phyloP scores from a whole-genome alignment of 257 asterid species.

The Petrea volubilis region DNA sequence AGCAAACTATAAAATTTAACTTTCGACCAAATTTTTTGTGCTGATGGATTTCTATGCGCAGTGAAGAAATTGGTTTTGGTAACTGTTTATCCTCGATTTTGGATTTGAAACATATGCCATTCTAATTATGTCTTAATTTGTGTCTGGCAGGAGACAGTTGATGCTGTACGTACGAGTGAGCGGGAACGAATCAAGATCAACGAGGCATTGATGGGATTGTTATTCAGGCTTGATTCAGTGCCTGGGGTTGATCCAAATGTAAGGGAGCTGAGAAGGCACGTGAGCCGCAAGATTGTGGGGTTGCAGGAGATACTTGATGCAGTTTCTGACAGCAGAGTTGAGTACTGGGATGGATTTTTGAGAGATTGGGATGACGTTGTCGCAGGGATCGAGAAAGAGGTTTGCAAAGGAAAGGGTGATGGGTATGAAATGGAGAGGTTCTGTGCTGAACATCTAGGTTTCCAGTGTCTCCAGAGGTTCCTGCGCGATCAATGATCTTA shows the following conservation, averaged over 20 bases:
- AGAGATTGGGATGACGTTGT: conserved; percentile 86
- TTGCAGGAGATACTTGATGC: conserved; percentile 93
- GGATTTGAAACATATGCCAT: not conserved
- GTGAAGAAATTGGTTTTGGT: not conserved
- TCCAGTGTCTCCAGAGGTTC: conserved; percentile 90
- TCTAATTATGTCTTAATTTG: not conserved
- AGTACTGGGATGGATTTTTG: conserved; percentile 74
- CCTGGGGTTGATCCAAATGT: conserved; percentile 87
- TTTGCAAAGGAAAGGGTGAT: conserved; percentile 64
- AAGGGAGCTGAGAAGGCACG: conserved; percentile 82
- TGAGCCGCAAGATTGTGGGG: conserved; percentile 85
- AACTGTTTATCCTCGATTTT: not conserved
- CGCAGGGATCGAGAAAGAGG: conserved; percentile 63
- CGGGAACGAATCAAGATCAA: conserved; percentile 77
- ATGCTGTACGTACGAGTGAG: conserved; percentile 71
- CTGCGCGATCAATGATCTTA: conserved; percentile 68
- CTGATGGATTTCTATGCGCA: no score
- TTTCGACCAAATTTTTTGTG: no score
- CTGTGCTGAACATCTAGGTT: conserved; percentile 89
- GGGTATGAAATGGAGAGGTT: conserved; percentile 79
- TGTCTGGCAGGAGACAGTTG: conserved; percentile 84
- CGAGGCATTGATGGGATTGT: conserved; percentile 74
- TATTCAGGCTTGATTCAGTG: conserved; percentile 77
- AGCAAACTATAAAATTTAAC: not conserved
- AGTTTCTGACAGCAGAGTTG: conserved; percentile 62